These are phyloP conservation scores for Puccinellia tenuiflora DNA, from an alignment of 176 grass and related monocot genomes.

Conservation along the genomic window DNA sequence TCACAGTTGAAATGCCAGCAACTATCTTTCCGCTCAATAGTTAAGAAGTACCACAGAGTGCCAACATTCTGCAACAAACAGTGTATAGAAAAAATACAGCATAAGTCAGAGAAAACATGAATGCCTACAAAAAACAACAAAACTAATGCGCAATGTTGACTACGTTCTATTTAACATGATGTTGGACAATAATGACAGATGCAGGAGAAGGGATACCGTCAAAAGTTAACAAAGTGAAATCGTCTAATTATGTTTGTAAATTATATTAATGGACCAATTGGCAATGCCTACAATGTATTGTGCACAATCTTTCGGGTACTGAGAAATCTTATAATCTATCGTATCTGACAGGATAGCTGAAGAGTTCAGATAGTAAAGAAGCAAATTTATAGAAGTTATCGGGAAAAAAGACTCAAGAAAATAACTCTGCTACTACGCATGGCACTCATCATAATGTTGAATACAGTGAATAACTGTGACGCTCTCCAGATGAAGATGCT, in stretches of 20 bases:
- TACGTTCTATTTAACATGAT: background rate
- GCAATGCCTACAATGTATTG: background rate
- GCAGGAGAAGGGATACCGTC: background rate
- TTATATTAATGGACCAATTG: background rate
- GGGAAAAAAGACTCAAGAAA: background rate
- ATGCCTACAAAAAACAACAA: background rate
- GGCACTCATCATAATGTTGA: background rate
- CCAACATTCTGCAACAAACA: slow-evolving; percentile 72
- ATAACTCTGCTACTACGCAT: background rate
- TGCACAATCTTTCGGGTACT: background rate
- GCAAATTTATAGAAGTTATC: background rate
- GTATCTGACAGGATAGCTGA: background rate
- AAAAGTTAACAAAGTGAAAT: background rate
- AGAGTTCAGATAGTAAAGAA: background rate
- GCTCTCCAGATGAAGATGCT: background rate
- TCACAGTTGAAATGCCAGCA: slow-evolving; percentile 63
- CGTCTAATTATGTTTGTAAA: background rate
- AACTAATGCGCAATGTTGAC: background rate
- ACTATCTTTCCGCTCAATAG: slow-evolving; percentile 55
- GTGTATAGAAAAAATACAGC: background rate
- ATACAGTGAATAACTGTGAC: background rate
- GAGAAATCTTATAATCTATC: background rate
- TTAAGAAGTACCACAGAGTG: slow-evolving; percentile 82
- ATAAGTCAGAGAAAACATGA: background rate
- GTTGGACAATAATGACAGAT: background rate